Evolutionary conservation across 2,329 filamentous ascomycete genomes (phyloP).

Genomic region (Colletotrichum sp.): DNA sequence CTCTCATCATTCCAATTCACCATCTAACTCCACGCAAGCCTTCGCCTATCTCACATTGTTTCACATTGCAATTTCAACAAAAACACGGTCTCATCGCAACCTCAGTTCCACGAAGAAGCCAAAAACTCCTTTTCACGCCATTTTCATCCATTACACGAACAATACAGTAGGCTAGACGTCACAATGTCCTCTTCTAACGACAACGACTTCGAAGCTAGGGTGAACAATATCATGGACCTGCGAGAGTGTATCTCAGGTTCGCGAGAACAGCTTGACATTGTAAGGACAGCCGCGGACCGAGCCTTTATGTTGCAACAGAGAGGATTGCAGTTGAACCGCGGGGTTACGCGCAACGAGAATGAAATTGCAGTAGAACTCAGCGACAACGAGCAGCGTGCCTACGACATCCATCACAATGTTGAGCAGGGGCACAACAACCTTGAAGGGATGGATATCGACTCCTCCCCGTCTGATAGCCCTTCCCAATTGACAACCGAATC

Average conservation of each 20-base stretch:
- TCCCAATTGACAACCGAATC: neutral
- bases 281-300: neutral
- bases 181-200: neutral
- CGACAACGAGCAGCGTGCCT: neutral
- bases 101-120: accelerated
- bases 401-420: neutral
- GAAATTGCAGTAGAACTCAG: neutral
- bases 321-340: neutral
- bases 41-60: accelerated
- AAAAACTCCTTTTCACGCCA: neutral
- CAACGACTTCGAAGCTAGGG: neutral
- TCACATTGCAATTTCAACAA: accelerated
- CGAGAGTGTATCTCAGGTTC: neutral
- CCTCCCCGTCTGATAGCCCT: neutral
- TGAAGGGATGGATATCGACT: neutral
- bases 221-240: neutral
- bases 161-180: accelerated
- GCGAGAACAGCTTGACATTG: neutral
- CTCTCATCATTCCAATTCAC: neutral
- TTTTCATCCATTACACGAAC: neutral
- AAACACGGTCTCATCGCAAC: neutral
- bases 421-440: neutral
- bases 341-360: neutral
- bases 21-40: accelerated
- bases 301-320: neutral